Percentiles rank a stretch among this genome's conserved stretches.
Evolutionary conservation across 768 basidiomycete species (phyloP).

Genomic region (Russula compacta): DNA sequence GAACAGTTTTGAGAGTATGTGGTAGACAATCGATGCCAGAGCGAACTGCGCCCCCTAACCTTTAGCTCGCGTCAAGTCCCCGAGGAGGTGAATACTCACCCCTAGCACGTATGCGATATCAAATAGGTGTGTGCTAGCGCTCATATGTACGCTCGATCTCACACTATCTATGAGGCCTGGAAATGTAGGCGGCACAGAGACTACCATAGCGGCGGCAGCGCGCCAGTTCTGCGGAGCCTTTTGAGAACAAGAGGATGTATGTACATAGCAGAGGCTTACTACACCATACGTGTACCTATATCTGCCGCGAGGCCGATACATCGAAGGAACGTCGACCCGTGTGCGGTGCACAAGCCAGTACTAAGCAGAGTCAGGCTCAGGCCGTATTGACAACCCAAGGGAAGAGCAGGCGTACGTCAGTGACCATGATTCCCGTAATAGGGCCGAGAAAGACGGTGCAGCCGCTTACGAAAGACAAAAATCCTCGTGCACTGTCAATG

Average conservation of each 20-base stretch:
- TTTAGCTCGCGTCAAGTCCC: neutral
- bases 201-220: conserved; percentile 55
- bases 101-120: conserved; percentile 72
- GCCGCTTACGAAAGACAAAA: conserved; percentile 70
- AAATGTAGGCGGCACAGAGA: conserved; percentile 62
- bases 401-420: conserved; percentile 35
- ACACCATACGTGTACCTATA: conserved; percentile 70
- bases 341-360: conserved; percentile 72
- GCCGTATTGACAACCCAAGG: neutral
- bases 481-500: conserved; percentile 42
- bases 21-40: conserved; percentile 14
- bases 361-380: conserved; percentile 25
- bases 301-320: conserved; percentile 73
- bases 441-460: conserved; percentile 84
- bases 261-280: conserved; percentile 29
- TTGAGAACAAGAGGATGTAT: neutral
- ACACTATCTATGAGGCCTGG: conserved; percentile 75
- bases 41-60: conserved; percentile 1
- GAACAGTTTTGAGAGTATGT: conserved; percentile 13
- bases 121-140: conserved; percentile 46
- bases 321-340: conserved; percentile 70
- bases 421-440: conserved; percentile 66
- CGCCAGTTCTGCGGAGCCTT: conserved; percentile 65
- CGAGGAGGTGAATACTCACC: conserved; percentile 30
- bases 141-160: conserved; percentile 51